Evolutionary conservation across 163 green algal species (phyloP), one percentile per base, ranked within the genome.

Genomic region (Scenedesmus sp.): DNA sequence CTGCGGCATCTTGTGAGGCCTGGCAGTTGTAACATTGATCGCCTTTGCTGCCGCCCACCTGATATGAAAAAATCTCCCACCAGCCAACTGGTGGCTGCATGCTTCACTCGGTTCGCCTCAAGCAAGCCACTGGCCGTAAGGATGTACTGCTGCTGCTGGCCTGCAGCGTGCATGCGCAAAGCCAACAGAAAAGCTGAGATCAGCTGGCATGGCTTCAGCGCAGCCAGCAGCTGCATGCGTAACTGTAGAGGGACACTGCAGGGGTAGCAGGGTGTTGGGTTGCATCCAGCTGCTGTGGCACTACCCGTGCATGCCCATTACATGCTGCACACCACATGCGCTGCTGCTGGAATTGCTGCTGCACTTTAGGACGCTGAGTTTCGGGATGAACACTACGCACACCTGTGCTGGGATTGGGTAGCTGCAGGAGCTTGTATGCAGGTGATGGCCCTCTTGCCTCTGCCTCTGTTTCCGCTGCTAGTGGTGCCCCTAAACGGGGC

Each of bases 101-200:
- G 87, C 81, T 92, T 92, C 20, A 91, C 89, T 70, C 90, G 84
- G 83, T 96, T 95, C 16, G 94, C 46, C 72, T 96, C 94, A 9
- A 94, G 91, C 7, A 96, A 70, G 51, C 59, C 43, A n/a, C 51
- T 81, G 13, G 49, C 85, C 4, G 86, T 68, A 15, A 96, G 44
- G 37, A 96, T 44, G 56, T 93, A 96, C 81, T 85, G 90, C 68
- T 90, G 65, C 5, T 73, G 72, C 70, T 93, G 86, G 44, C 93
- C 93, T 94, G 93, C 90, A 92, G 72, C 5, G 86, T 42, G 53
- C 92, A 96, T 18, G 10, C 49, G 37, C 73, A 4, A 26, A 33
- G 20, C 1, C 24, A 35, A 12, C 80, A 72, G 59, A 35, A 24
- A 0, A 9, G 24, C 7, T 24, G 33, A 56, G 22, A 35, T 10